Conservation (phyloP, 306 rosid genomes). For the Hippophae tibetana region DNA sequence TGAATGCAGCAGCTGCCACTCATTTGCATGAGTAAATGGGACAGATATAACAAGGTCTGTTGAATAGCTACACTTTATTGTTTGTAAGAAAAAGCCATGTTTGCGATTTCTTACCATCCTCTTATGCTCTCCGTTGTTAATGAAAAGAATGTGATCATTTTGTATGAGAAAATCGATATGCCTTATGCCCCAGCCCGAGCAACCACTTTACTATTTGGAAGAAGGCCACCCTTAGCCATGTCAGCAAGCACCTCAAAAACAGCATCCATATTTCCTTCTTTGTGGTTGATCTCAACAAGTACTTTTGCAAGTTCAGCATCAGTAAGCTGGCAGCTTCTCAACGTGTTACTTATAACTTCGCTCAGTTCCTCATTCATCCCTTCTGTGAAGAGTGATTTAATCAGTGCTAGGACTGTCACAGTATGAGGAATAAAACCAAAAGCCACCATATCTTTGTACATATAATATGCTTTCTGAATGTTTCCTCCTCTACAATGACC, state of each 20-base stretch:
- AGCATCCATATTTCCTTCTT: conserved; percentile 83
- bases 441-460: conserved; percentile 55
- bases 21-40: background rate
- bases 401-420: conserved; percentile 55
- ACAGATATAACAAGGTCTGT: background rate
- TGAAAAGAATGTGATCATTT: background rate
- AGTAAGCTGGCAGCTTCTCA: conserved; percentile 50
- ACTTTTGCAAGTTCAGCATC: conserved; percentile 69
- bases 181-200: conserved; percentile 13
- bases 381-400: conserved; percentile 48
- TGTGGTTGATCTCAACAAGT: conserved; percentile 60
- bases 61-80: background rate
- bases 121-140: background rate
- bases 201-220: conserved; percentile 41
- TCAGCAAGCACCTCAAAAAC: conserved; percentile 54
- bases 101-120: background rate
- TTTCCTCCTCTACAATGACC: conserved; percentile 72
- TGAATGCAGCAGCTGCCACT: background rate
- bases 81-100: background rate
- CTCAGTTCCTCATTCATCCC: conserved; percentile 58
- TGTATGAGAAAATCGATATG: background rate
- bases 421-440: conserved; percentile 64
- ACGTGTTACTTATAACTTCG: conserved; percentile 39
- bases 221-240: conserved; percentile 81
- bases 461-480: conserved; percentile 47